Evolutionary conservation across 1,284 basidiomycete species (phyloP).

Genomic region (Inonotus obliquus): DNA sequence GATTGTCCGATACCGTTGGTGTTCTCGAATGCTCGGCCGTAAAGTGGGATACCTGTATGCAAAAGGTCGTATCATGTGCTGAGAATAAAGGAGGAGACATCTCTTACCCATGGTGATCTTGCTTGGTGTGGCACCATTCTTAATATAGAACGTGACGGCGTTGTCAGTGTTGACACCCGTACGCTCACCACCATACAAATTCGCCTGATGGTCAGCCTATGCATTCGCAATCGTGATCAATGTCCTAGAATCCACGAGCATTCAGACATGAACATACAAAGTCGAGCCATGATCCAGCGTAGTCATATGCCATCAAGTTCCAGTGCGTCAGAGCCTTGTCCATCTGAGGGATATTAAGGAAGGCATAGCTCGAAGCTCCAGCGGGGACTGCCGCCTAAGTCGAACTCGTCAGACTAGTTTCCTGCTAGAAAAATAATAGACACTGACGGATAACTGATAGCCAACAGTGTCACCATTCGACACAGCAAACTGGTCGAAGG

Average conservation of each 20-base stretch:
- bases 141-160: constrained; percentile 63
- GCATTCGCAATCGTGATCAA: background rate
- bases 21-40: constrained; percentile 80
- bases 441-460: constrained; percentile 50
- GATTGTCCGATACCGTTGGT: constrained; percentile 72
- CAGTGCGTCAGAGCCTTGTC: constrained; percentile 74
- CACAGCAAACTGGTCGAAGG: constrained; percentile 45
- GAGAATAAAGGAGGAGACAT: background rate
- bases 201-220: constrained; percentile 76
- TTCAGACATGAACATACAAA: constrained; percentile 29
- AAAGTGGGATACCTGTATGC: constrained; percentile 72
- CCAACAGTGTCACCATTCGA: constrained; percentile 56
- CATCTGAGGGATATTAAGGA: constrained; percentile 69
- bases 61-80: background rate
- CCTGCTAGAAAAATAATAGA: background rate
- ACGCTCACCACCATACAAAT: constrained; percentile 63
- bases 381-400: constrained; percentile 49
- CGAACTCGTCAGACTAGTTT: background rate
- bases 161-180: constrained; percentile 66
- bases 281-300: constrained; percentile 65
- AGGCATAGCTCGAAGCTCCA: constrained; percentile 62
- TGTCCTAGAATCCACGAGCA: background rate
- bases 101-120: constrained; percentile 76
- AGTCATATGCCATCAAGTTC: constrained; percentile 92
- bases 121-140: constrained; percentile 59